Base-by-base conservation (phyloP, 2,329 filamentous ascomycete species). In the Pyrenophora tritici-repentis region DNA sequence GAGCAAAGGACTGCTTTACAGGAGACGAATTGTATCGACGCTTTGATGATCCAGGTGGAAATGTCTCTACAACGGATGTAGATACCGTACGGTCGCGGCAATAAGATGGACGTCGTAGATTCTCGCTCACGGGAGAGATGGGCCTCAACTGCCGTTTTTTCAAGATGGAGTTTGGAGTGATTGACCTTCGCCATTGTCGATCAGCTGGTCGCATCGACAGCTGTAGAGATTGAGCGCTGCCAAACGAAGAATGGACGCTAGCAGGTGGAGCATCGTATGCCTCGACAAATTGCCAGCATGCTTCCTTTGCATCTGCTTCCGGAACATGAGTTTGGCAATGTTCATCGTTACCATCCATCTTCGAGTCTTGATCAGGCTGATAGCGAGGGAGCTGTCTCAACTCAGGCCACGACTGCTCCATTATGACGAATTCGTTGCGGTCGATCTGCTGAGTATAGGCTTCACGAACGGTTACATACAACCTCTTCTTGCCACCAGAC, bases 401-500 rank as follows among this genome's bases (percentile, higher is more conserved):
- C 38, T 80, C 81, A 59, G 86, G 85, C 89, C 89, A 93, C 1
- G 83, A 47, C 40, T 55, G 52, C 16, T 55, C 52, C 43, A 51
- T 51, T 6, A 48, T 43, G 12, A 52, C 26, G 24, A 55, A 55
- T 16, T 55, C 48, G 9, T 52, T 53, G 5, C 50, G 50, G 26
- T 78, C 73, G 12, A 75, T 70, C 54, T 85, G 82, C 65, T 93
- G 89, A 2, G 89, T 74, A 58, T 93, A 93, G 1, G 87, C 86
- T 59, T 88, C 85, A 3, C 86, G 83, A 51, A 90, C 87, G 1
- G 89, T 93, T 50, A 92, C 80, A 72, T 89, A 93, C 10, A 93
- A 80, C 7, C 89, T 81, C 55, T 86, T 85, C 56, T 78, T 72
- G 7, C 77, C 78, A 18, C 82, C 80, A 8, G 83, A 80, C 24